Conservation (phyloP, 139 green algal species). For the Chlamydomonas asymmetrica region DNA sequence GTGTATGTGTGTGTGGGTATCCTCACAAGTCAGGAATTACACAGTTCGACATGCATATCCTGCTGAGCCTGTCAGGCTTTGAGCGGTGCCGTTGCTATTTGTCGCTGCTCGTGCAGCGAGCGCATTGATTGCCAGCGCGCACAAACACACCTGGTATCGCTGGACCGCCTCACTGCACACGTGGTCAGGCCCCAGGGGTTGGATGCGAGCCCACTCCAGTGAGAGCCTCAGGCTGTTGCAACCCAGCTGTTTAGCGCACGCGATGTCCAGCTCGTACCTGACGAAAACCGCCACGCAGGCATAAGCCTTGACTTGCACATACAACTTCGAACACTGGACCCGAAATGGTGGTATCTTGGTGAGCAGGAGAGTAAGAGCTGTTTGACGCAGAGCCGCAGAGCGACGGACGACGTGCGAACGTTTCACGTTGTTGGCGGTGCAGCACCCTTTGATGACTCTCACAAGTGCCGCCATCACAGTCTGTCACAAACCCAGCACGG, state of each 20-base stretch:
- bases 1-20: not conserved
- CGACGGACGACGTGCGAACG: not conserved
- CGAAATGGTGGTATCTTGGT: not conserved
- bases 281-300: not conserved
- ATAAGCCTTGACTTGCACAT: too few relatives aligned
- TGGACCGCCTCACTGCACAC: slow-evolving; percentile 60
- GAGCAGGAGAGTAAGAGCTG: not conserved
- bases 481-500: not conserved
- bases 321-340: too few relatives aligned
- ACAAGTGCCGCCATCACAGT: not conserved
- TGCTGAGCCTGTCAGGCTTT: not conserved
- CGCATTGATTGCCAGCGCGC: too few relatives aligned
- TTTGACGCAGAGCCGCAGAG: not conserved
- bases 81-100: too few relatives aligned
- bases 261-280: slow-evolving; percentile 70
- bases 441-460: not conserved
- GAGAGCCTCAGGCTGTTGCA: slow-evolving; percentile 75
- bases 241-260: slow-evolving; percentile 45
- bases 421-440: not conserved
- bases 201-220: slow-evolving; percentile 77
- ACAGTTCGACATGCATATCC: not conserved
- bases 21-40: not conserved
- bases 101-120: too few relatives aligned
- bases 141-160: slow-evolving; percentile 38
- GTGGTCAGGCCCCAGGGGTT: slow-evolving; percentile 46